phyloP scores from a whole-genome alignment of 371 early-diverging fungal species.

The Saksenaea oblongispora region DNA sequence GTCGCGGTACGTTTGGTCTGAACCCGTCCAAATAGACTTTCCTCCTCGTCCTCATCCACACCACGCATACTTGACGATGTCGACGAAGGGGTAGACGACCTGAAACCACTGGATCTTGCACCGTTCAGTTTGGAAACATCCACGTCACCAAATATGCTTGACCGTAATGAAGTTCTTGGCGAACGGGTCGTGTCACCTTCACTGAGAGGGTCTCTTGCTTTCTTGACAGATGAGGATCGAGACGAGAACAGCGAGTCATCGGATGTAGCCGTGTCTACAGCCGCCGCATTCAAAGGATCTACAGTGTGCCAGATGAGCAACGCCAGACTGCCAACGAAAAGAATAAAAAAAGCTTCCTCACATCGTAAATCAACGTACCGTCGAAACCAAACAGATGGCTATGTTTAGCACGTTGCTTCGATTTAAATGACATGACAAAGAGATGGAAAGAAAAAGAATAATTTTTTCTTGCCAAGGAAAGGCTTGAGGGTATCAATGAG shows the following conservation, averaged over 20 bases:
- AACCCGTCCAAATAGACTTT: conserved; percentile 26
- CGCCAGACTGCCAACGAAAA: conserved; percentile 13
- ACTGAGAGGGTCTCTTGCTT: background rate
- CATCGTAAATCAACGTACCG: conserved; percentile 26
- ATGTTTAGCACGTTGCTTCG: conserved; percentile 48
- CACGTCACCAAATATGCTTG: conserved; percentile 48
- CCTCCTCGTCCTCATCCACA: conserved; percentile 25
- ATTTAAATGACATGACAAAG: conserved; percentile 39
- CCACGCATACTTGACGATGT: conserved; percentile 5
- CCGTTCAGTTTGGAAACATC: conserved; percentile 45
- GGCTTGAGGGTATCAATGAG: too few relatives aligned
- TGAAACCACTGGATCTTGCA: background rate
- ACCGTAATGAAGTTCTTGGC: conserved; percentile 1
- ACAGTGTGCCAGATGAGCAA: conserved; percentile 1
- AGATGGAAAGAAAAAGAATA: conserved; percentile 7
- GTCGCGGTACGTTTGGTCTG: conserved; percentile 9
- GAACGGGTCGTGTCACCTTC: conserved; percentile 6
- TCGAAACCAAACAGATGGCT: conserved; percentile 47
- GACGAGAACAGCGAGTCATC: conserved; percentile 34
- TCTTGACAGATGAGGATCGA: background rate
- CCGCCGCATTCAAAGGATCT: conserved; percentile 40
- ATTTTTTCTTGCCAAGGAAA: too few relatives aligned
- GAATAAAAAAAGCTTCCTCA: conserved; percentile 1
- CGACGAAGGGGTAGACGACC: conserved; percentile 11
- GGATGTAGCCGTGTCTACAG: conserved; percentile 17